Evolutionary conservation across 2,329 filamentous ascomycete species (phyloP), one percentile per base, ranked within the genome.

Genomic region (Nemania sp.): DNA sequence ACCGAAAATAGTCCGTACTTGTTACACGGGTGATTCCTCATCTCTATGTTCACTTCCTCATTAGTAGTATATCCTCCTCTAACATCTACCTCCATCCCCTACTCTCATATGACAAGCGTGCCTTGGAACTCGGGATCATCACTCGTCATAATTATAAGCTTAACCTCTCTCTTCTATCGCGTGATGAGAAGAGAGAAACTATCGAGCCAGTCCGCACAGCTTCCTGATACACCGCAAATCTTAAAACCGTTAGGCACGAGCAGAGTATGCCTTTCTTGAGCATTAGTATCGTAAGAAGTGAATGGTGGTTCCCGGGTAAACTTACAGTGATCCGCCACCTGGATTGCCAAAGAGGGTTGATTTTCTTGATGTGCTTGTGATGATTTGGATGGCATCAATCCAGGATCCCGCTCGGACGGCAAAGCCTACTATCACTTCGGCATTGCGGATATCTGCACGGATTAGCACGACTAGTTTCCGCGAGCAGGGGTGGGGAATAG

Each of bases 181-280:
- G 89, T 89, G 74, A 94, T 92, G 75, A 98, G 89, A 64, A 97
- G 84, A 8, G 92, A 91, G 78, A 98, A 93, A 3, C 92, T 92
- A 78, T 97, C 93, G 24, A 98, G 82, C 93, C 93, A 97, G 56
- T 87, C 79, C 43, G 86, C 93, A 76, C 90, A 93, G 59, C 92
- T 93, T 64, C 96, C 96, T 11, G 93, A 92, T 70, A 98, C 86
- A 67, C 96, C 96, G 69, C 92, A 94, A 76, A 98, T 91, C 72
- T 86, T 93, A 81, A 96, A 98, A 56, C 95, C 95, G 73, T 92
- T 87, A 11, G 96, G 96, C 59, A 95, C 93, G 73, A 98, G 92
- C 68, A 99, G 85, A 38, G 90, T 96, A 79, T 94, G 91, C 70
- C 95, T 98, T 73, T 1, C 26, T 7, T 63, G 20, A 20, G 18